Base-by-base conservation (phyloP, 805 yeast species). In the Monosporozyma siamensis region DNA sequence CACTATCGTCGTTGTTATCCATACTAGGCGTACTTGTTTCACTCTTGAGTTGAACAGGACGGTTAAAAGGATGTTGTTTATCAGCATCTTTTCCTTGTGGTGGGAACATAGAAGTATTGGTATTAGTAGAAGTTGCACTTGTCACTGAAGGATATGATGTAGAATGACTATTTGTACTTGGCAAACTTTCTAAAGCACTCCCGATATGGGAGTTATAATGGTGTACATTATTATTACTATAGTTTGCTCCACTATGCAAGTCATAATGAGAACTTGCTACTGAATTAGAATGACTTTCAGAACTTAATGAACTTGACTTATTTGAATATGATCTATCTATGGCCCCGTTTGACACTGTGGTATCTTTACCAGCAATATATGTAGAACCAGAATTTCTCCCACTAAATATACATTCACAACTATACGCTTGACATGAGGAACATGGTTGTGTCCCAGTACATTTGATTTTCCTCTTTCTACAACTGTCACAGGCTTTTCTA, bases 361-460 rank as follows among this genome's bases (percentile, higher is more conserved):
- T 29, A 18, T 29, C 32, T 29, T 14, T 29, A 6, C 10, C 10
- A 29, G 3, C 4, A 4, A 27, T 14, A 15, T 22, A 12, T 4
- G 6, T 4, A 20, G 26, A 34, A 2, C 17, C 9, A 4, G 18
- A n/a, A 9, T 30, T 22, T 23, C 10, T 22, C 30, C 37, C 42
- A 6, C 20, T 21, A 7, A 15, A 59, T 7, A 54, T 42, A 44
- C 65, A 61, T 1, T 49, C 54, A 41, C 65, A 61, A 15, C 47
- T 46, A 42, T 60, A 60, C 14, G 58, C 55, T 18, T 54, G 52
- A 43, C 65, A 61, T 15, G 55, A 55, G 11, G 53, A 45, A 47
- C 65, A 61, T 11, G 65, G 65, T 25, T 44, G 51, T 8, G 44
- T 45, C 2, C 65, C 65, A n/a, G 60, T 58, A 41, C 65, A 61